Evolutionary conservation across 2,329 filamentous ascomycete species (phyloP).

Genomic region (Ophiostoma montium): DNA sequence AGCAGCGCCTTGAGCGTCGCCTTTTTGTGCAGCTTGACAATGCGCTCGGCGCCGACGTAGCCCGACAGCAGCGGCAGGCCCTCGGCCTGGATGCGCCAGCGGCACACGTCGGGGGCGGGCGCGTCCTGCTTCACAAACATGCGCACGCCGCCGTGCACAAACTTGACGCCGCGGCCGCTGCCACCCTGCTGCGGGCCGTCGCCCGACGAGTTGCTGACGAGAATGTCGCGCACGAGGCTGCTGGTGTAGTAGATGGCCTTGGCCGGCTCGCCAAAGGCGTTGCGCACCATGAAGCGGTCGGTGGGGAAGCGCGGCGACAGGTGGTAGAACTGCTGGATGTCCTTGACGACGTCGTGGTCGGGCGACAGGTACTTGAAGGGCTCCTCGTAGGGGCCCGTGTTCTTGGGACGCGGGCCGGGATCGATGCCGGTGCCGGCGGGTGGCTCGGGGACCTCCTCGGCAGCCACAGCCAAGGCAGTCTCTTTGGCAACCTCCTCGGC

Average conservation of each 20-base stretch:
- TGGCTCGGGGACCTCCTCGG: background rate
- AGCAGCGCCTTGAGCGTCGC: slow-evolving; percentile 70
- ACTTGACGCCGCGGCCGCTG: slow-evolving; percentile 51
- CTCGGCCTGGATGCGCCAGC: slow-evolving; percentile 92
- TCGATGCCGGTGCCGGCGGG: background rate
- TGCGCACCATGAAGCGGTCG: slow-evolving; percentile 91
- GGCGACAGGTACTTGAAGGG: slow-evolving; percentile 81
- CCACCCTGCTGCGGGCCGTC: slow-evolving; percentile 28
- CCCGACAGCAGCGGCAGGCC: slow-evolving; percentile 82
- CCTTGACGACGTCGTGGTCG: slow-evolving; percentile 60
- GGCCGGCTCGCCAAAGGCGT: slow-evolving; percentile 71
- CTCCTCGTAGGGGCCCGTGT: slow-evolving; percentile 56
- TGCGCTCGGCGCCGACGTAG: slow-evolving; percentile 67
- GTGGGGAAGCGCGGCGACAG: slow-evolving; percentile 73
- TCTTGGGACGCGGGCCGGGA: slow-evolving; percentile 24
- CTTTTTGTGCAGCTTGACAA: slow-evolving; percentile 61
- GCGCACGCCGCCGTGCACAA: slow-evolving; percentile 92
- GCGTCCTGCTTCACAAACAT: slow-evolving; percentile 99
- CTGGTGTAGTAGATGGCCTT: slow-evolving; percentile 98
- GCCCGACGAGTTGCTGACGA: slow-evolving; percentile 74
- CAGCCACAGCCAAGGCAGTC: slow-evolving; percentile 1
- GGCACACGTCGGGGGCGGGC: slow-evolving; percentile 71
- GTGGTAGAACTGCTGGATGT: slow-evolving; percentile 73
- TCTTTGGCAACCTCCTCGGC: slow-evolving; percentile 7
- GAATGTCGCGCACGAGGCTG: slow-evolving; percentile 67